Evolutionary conservation across 148 eudicot species (phyloP), one percentile per base, ranked within the genome.

Genomic region (Rhododendron kiyosumense): DNA sequence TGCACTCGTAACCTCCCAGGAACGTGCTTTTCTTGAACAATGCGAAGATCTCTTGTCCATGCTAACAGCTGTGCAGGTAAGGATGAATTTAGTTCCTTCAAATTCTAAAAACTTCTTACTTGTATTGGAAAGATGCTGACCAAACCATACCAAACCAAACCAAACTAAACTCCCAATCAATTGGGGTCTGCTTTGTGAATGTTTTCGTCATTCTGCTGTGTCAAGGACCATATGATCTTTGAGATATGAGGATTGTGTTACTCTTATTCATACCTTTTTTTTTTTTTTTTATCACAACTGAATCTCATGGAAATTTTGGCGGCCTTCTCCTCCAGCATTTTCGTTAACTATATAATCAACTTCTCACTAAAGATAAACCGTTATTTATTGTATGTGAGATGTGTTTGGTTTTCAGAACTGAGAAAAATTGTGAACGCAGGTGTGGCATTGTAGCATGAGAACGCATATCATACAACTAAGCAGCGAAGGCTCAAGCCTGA

Each of bases 41-140:
- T 93, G 94, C 92, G 93, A 88, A 85, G 94, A 93, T 84, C 86
- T 91, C 76, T 85, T 96, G 67, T 92, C 95, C 86, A 84, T 86
- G 83, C 81, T 93, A 86, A 90, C 92, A 61, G 91, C 91, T 73
- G 41, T 90, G 90, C 95, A 96, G 99, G 99, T 95, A 89, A 84
- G 30, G n/a, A 49, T 22, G 59, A 17, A 7, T n/a, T 83, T 36
- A 67, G 20, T 82, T 71, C 59, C 65, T 65, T 17, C 0, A 41
- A 73, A 18, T 26, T 48, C 28, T 80, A n/a, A 11, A 0, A 43
- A 80, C 38, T 49, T 49, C 63, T 30, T 14, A 81, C 28, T 54
- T 57, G 61, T 18, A 22, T 0, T 24, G 26, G 82, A 7, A 79
- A 63, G 61, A 49, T 26, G 63, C 65, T 30, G 6, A 32, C 75